These are phyloP conservation scores for Cucumis cinereus DNA, from an alignment of 306 rosid species.

Conservation along the genomic window DNA sequence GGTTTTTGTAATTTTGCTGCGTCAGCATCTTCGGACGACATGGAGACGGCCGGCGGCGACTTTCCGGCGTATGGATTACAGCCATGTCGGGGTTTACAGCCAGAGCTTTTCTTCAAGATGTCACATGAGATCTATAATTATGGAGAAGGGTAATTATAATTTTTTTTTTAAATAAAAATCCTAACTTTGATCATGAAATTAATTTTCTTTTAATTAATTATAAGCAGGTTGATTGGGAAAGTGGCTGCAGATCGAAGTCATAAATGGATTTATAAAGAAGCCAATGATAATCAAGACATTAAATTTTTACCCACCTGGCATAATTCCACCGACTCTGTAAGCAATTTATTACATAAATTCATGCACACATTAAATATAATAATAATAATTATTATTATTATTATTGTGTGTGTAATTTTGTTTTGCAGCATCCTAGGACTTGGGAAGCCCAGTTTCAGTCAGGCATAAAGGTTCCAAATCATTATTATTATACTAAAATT, in stretches of 20 bases:
- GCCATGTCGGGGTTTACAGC: slow-evolving; percentile 68
- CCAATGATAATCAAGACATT: slow-evolving; percentile 78
- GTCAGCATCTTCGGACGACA: slow-evolving; percentile 48
- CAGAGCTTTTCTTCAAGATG: slow-evolving; percentile 99
- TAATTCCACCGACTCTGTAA: slow-evolving; percentile 77
- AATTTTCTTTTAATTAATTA: not conserved
- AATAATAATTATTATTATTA: not conserved
- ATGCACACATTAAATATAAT: not conserved
- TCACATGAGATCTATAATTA: slow-evolving; percentile 99
- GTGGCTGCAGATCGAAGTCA: slow-evolving; percentile 96
- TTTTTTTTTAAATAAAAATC: not conserved
- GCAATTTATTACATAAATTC: not conserved
- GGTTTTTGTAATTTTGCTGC: slow-evolving; percentile 95
- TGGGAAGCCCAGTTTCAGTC: slow-evolving; percentile 99
- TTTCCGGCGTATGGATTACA: slow-evolving; percentile 48
- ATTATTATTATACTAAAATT: not conserved
- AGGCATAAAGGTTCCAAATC: slow-evolving; percentile 65
- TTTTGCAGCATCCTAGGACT: slow-evolving; percentile 84
- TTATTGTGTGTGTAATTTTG: not conserved
- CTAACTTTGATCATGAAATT: not conserved
- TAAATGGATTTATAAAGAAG: slow-evolving; percentile 92
- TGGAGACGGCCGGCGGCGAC: slow-evolving; percentile 27
- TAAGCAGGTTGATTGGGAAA: slow-evolving; percentile 81
- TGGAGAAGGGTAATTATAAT: slow-evolving; percentile 68
- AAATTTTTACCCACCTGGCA: slow-evolving; percentile 94